Percentiles rank a stretch among this genome's conserved stretches.
Evolutionary conservation across 1,139 yeast species (phyloP).

Genomic region (Saccharomyces hybrid): DNA sequence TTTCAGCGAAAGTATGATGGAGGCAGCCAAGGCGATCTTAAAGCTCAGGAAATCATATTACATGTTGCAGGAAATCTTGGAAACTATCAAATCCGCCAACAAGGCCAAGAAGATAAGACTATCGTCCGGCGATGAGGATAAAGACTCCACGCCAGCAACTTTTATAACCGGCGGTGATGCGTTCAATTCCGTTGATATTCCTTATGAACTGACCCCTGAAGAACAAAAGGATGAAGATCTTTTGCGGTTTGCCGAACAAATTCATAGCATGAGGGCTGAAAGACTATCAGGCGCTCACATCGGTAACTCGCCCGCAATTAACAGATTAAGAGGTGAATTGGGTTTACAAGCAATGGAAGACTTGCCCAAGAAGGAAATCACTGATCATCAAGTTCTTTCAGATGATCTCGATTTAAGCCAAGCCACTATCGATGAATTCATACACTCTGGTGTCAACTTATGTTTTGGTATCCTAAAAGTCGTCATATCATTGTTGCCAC

Average conservation of each 20-base stretch:
- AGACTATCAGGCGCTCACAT: slow-evolving; percentile 58
- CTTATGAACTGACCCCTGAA: slow-evolving; percentile 36
- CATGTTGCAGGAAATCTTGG: slow-evolving; percentile 68
- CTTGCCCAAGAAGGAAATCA: slow-evolving; percentile 10
- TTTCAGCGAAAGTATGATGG: slow-evolving; percentile 59
- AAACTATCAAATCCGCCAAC: slow-evolving; percentile 34
- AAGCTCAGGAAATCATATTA: slow-evolving; percentile 85
- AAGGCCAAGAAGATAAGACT: slow-evolving; percentile 6
- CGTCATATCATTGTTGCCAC: slow-evolving; percentile 84
- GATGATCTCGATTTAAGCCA: slow-evolving; percentile 29
- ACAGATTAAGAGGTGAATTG: slow-evolving; percentile 37
- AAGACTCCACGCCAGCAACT: slow-evolving; percentile 21
- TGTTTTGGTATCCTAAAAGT: slow-evolving; percentile 91
- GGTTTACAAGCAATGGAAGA: slow-evolving; percentile 31
- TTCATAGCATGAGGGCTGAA: slow-evolving; percentile 54
- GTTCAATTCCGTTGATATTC: slow-evolving; percentile 37
- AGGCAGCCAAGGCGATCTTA: slow-evolving; percentile 80
- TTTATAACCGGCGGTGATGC: slow-evolving; percentile 20
- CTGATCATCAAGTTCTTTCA: slow-evolving; percentile 16
- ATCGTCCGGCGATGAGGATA: neutral
- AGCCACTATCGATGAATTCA: slow-evolving; percentile 79
- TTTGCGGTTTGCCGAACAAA: slow-evolving; percentile 47
- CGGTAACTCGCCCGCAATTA: slow-evolving; percentile 42
- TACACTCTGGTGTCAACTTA: slow-evolving; percentile 83
- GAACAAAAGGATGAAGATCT: slow-evolving; percentile 44